These are phyloP conservation scores for Russula olivacea DNA, from an alignment of 768 basidiomycete genomes.

Conservation along the genomic window DNA sequence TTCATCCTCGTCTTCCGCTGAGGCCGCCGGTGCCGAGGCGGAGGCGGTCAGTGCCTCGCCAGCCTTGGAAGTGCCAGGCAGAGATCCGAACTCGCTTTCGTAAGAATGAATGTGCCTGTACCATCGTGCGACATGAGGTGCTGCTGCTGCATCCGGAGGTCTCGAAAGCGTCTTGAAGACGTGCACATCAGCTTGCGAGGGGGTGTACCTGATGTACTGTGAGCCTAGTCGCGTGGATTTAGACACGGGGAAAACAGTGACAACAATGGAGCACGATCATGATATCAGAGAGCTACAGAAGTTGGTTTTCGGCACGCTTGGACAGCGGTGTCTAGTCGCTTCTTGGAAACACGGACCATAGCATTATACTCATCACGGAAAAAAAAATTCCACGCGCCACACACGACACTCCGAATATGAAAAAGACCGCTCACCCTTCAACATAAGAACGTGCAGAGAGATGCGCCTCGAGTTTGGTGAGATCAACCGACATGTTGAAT, in stretches of 20 bases:
- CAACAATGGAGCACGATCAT: conserved; percentile 13
- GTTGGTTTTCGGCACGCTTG: conserved; percentile 61
- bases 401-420: background rate
- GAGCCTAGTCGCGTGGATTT: conserved; percentile 6
- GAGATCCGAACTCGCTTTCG: conserved; percentile 63
- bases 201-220: conserved; percentile 57
- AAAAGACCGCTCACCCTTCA: conserved; percentile 65
- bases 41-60: conserved; percentile 64
- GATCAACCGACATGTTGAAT: conserved; percentile 54
- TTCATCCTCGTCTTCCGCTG: conserved; percentile 36
- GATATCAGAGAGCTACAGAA: conserved; percentile 67
- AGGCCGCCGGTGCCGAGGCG: conserved; percentile 36
- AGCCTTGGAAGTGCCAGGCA: conserved; percentile 82
- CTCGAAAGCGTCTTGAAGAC: conserved; percentile 78
- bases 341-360: conserved; percentile 98
- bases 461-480: conserved; percentile 76
- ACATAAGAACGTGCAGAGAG: conserved; percentile 84
- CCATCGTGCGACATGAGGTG: conserved; percentile 83
- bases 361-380: conserved; percentile 60
- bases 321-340: conserved; percentile 88
- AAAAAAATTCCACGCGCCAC: conserved; percentile 22
- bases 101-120: conserved; percentile 92
- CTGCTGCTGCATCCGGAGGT: conserved; percentile 55
- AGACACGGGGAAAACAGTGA: background rate
- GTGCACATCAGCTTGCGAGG: conserved; percentile 90